phyloP scores from a whole-genome alignment of 1,284 basidiomycete genomes.

The Pseudozyma sp. region DNA sequence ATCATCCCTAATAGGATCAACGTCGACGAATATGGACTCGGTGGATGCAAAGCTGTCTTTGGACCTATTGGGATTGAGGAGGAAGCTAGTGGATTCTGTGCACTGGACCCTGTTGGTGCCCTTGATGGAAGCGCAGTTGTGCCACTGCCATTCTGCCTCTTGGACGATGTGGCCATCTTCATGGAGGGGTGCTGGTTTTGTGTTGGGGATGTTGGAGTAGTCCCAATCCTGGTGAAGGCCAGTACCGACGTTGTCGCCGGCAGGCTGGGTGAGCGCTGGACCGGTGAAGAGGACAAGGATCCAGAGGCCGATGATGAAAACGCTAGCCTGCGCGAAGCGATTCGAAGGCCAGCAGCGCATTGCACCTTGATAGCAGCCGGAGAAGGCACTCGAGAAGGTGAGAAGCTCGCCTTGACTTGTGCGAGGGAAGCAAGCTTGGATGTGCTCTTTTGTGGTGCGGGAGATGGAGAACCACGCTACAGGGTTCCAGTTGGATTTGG shows the following conservation, averaged over 20 bases:
- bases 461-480: constrained; percentile 44
- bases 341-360: constrained; percentile 57
- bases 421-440: constrained; percentile 46
- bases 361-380: constrained; percentile 24
- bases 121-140: constrained; percentile 43
- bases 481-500: constrained; percentile 35
- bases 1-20: constrained; percentile 39
- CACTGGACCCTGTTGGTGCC: constrained; percentile 42
- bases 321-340: constrained; percentile 54
- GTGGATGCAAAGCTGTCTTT: constrained; percentile 48
- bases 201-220: constrained; percentile 34
- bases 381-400: constrained; percentile 38
- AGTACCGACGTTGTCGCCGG: constrained; percentile 12
- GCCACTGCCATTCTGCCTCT: constrained; percentile 49
- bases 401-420: constrained; percentile 39
- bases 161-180: constrained; percentile 54
- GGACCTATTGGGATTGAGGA: constrained; percentile 45
- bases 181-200: constrained; percentile 50
- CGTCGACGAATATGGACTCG: constrained; percentile 54
- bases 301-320: constrained; percentile 58
- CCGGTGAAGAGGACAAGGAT: constrained; percentile 56
- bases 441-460: constrained; percentile 44
- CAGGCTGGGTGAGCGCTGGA: constrained; percentile 21
- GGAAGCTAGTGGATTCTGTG: constrained; percentile 36
- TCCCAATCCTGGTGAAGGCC: constrained; percentile 48